These are phyloP conservation scores for Psidium guajava DNA, from an alignment of 345 rosid species.

Conservation along the genomic window DNA sequence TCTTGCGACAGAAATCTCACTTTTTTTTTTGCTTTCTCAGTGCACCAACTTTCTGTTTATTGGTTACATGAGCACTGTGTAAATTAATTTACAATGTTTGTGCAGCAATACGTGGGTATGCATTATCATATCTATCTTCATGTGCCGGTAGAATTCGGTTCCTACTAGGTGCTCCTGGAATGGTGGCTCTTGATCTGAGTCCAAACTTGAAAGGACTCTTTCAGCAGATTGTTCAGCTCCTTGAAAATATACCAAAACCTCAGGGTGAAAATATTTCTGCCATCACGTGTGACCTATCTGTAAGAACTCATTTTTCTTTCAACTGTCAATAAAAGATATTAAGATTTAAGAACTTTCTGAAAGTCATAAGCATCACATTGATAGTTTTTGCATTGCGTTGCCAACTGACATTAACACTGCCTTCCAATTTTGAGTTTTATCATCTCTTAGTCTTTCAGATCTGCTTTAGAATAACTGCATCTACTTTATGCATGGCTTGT, in stretches of 20 bases:
- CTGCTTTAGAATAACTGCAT: neutral
- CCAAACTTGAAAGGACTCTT: slow-evolving; percentile 79
- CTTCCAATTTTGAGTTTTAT: neutral
- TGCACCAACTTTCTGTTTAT: neutral
- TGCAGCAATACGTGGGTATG: slow-evolving; percentile 99
- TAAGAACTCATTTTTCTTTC: slow-evolving; percentile 17
- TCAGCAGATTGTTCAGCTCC: slow-evolving; percentile 74
- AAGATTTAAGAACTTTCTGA: neutral
- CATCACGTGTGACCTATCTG: slow-evolving; percentile 85
- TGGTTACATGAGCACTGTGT: neutral
- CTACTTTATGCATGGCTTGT: neutral
- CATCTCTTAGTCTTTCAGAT: neutral
- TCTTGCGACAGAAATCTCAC: neutral
- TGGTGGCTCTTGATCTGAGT: slow-evolving; percentile 97
- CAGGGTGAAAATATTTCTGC: slow-evolving; percentile 86
- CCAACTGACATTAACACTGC: neutral
- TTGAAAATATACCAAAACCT: slow-evolving; percentile 81
- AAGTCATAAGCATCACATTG: neutral
- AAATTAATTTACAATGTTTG: neutral
- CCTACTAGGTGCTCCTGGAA: slow-evolving; percentile 90
- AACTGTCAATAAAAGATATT: neutral
- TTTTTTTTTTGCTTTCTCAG: neutral
- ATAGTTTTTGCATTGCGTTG: neutral
- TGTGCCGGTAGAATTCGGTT: slow-evolving; percentile 94
- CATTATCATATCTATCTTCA: slow-evolving; percentile 94